Percentiles rank a stretch among this genome's conserved stretches.
phyloP scores from a whole-genome alignment of 495 filamentous ascomycete genomes.

The Endocarpon pusillum region DNA sequence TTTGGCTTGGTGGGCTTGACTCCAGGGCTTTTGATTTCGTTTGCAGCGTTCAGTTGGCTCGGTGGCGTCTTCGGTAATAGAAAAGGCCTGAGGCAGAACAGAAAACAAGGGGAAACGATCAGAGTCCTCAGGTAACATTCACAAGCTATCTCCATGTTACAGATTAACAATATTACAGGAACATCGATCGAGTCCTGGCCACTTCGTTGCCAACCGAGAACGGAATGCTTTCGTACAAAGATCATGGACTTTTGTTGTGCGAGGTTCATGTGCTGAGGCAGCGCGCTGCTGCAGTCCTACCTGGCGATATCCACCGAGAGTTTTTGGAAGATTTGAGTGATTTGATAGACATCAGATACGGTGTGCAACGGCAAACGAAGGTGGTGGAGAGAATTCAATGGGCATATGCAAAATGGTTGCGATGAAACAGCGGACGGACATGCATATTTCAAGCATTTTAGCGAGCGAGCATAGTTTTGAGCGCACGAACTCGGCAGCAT shows the following conservation, averaged over 20 bases:
- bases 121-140: conserved; percentile 49
- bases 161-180: conserved; percentile 24
- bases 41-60: conserved; percentile 58
- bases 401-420: conserved; percentile 67
- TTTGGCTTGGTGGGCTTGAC: conserved; percentile 92
- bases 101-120: conserved; percentile 44
- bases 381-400: conserved; percentile 71
- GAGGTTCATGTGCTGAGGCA: conserved; percentile 66
- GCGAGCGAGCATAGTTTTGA: no score
- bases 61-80: conserved; percentile 46
- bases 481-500: no score
- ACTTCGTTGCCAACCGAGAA: conserved; percentile 41
- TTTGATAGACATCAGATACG: conserved; percentile 55
- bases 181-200: conserved; percentile 67
- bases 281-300: conserved; percentile 44
- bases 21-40: conserved; percentile 69
- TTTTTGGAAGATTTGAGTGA: conserved; percentile 77
- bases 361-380: conserved; percentile 53
- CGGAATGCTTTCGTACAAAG: conserved; percentile 66
- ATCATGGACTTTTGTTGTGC: conserved; percentile 76
- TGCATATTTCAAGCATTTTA: no score
- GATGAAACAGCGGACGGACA: conserved; percentile 1
- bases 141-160: background rate
- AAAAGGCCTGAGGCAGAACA: conserved; percentile 41
- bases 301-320: conserved; percentile 52